A percentile compares a stretch with the other conserved stretches of the same genome.
These are phyloP conservation scores for Novymonas esmeraldas DNA, from an alignment of 208 protist species.

Conservation along the genomic window DNA sequence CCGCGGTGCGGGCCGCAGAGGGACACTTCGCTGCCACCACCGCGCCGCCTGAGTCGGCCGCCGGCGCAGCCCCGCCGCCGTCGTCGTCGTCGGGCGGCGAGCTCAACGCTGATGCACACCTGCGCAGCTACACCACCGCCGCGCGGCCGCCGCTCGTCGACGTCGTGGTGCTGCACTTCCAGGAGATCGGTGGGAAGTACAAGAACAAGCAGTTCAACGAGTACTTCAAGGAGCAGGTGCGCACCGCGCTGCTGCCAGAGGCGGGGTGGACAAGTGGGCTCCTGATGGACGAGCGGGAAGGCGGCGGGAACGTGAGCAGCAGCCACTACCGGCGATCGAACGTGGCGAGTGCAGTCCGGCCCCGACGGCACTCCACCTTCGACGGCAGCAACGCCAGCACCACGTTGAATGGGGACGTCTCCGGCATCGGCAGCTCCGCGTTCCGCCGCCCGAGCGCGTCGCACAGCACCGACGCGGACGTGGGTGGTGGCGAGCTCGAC, in stretches of 20 bases:
- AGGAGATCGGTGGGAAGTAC: slow-evolving; percentile 83
- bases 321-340: slow-evolving; percentile 1
- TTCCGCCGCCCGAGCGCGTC: slow-evolving; percentile 4
- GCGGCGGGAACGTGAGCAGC: slow-evolving; percentile 17
- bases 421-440: not conserved
- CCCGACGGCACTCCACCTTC: not conserved
- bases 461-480: slow-evolving; percentile 13
- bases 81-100: not conserved
- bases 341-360: not conserved
- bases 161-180: slow-evolving; percentile 84
- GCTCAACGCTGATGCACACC: slow-evolving; percentile 10
- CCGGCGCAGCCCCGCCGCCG: not conserved
- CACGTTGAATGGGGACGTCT: not conserved
- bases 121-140: slow-evolving; percentile 26
- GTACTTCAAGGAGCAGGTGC: slow-evolving; percentile 51
- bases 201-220: slow-evolving; percentile 56
- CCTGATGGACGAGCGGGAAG: slow-evolving; percentile 60
- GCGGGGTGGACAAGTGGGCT: slow-evolving; percentile 79
- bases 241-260: slow-evolving; percentile 51
- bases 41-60: slow-evolving; percentile 1
- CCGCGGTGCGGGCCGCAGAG: slow-evolving; percentile 19
- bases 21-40: not conserved
- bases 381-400: not conserved
- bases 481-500: slow-evolving; percentile 20
- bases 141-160: slow-evolving; percentile 58